These are phyloP conservation scores for Ceratocystis alfenasii DNA, from an alignment of 2,329 filamentous ascomycete species.

Conservation along the genomic window DNA sequence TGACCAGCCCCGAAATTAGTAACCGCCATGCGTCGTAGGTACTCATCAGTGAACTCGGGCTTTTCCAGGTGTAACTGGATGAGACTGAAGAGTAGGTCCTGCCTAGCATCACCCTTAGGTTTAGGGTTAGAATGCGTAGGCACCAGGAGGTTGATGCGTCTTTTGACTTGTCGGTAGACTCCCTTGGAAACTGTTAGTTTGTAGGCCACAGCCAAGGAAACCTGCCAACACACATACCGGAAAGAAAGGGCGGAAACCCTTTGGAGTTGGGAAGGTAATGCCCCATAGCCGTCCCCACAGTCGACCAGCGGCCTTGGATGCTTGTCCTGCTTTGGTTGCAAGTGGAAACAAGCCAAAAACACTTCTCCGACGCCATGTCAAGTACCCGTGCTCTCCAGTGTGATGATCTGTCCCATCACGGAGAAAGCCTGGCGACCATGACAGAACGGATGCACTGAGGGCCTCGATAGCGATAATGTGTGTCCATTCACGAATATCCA, in stretches of 20 bases:
- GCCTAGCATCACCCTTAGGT: slow-evolving; percentile 27
- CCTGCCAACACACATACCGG: slow-evolving; percentile 30
- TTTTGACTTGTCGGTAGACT: slow-evolving; percentile 22
- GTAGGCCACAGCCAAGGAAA: neutral
- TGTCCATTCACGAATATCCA: slow-evolving; percentile 45
- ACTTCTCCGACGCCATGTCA: slow-evolving; percentile 41
- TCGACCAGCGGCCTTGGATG: slow-evolving; percentile 31
- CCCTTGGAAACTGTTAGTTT: slow-evolving; percentile 16
- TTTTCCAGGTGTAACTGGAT: slow-evolving; percentile 36
- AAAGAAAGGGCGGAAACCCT: slow-evolving; percentile 38
- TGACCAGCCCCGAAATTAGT: slow-evolving; percentile 47
- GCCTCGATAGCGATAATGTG: slow-evolving; percentile 44
- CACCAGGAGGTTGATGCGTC: slow-evolving; percentile 15
- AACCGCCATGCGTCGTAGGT: slow-evolving; percentile 41
- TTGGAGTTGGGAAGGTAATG: slow-evolving; percentile 35
- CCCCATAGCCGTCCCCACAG: slow-evolving; percentile 36
- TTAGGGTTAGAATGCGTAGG: slow-evolving; percentile 25
- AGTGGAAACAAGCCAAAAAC: slow-evolving; percentile 42
- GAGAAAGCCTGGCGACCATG: slow-evolving; percentile 41
- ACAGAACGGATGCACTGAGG: slow-evolving; percentile 38
- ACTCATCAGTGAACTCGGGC: slow-evolving; percentile 37
- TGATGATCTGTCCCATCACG: slow-evolving; percentile 35
- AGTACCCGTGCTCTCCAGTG: slow-evolving; percentile 39
- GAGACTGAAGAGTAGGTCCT: slow-evolving; percentile 38
- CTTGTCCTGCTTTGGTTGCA: slow-evolving; percentile 30